Conservation (phyloP, 371 early-diverging fungal genomes). For the Mucor irregularis region DNA sequence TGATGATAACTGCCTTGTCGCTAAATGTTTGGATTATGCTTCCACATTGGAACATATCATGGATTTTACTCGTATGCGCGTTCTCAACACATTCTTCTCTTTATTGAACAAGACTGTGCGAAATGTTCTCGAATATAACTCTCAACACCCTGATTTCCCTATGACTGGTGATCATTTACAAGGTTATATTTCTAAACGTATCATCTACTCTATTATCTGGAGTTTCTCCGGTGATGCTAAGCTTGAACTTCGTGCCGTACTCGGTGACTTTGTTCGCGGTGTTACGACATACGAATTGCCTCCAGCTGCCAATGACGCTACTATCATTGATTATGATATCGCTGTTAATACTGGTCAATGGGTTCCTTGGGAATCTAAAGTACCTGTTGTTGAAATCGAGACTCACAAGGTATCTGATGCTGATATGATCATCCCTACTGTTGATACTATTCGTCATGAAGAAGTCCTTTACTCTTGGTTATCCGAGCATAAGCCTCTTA, state of each 20-base stretch:
- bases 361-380: conserved; percentile 88
- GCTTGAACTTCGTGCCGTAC: conserved; percentile 69
- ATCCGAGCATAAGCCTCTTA: conserved; percentile 91
- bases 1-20: conserved; percentile 73
- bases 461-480: conserved; percentile 94
- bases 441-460: conserved; percentile 98
- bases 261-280: conserved; percentile 84
- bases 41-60: conserved; percentile 88
- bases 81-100: conserved; percentile 86
- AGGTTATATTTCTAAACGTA: conserved; percentile 77
- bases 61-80: conserved; percentile 93
- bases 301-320: conserved; percentile 47
- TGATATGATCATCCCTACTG: conserved; percentile 96
- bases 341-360: conserved; percentile 80
- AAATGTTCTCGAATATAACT: conserved; percentile 86
- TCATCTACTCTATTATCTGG: conserved; percentile 90
- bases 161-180: conserved; percentile 79
- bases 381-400: conserved; percentile 95
- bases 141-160: conserved; percentile 91
- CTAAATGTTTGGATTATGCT: conserved; percentile 72
- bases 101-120: conserved; percentile 88
- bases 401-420: conserved; percentile 91
- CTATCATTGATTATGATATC: conserved; percentile 94
- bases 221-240: conserved; percentile 94
- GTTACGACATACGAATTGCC: conserved; percentile 86